Percentiles rank a stretch among this genome's conserved stretches.
Conservation (phyloP, 805 yeast species). For the Hanseniaspora nectarophila region DNA sequence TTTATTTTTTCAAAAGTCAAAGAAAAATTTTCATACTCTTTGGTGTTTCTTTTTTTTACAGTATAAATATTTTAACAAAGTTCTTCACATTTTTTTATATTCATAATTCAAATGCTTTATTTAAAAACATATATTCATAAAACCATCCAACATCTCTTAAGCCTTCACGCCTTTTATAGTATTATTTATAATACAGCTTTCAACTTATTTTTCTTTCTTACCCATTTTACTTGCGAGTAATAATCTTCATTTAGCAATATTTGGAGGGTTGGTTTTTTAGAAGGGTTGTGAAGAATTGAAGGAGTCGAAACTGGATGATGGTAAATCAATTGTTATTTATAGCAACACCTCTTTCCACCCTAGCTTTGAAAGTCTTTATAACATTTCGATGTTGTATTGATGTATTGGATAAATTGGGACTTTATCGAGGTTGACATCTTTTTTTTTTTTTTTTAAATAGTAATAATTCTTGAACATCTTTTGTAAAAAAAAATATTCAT, state of each 20-base stretch:
- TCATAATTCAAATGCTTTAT: no score
- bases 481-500: no score
- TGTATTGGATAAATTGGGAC: slow-evolving; percentile 16
- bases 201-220: not conserved
- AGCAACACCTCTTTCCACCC: slow-evolving; percentile 30
- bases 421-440: slow-evolving; percentile 15
- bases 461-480: no score
- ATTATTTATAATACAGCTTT: slow-evolving; percentile 6
- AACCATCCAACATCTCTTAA: slow-evolving; percentile 14
- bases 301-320: slow-evolving; percentile 29
- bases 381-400: slow-evolving; percentile 20
- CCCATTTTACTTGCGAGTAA: slow-evolving; percentile 15
- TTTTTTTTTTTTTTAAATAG: not conserved
- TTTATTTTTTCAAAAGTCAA: no score
- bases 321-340: slow-evolving; percentile 20
- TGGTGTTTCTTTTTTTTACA: no score
- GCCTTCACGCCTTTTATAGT: slow-evolving; percentile 15
- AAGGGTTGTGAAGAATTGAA: slow-evolving; percentile 10
- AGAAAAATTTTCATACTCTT: no score
- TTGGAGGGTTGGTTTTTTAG: slow-evolving; percentile 12
- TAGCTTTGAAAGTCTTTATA: slow-evolving; percentile 20
- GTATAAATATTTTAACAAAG: no score
- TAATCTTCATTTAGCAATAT: slow-evolving; percentile 4
- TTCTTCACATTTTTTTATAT: no score
- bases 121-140: no score